Base-by-base conservation (phyloP, 257 asterid species). In the Nicotiana sylvestris region DNA sequence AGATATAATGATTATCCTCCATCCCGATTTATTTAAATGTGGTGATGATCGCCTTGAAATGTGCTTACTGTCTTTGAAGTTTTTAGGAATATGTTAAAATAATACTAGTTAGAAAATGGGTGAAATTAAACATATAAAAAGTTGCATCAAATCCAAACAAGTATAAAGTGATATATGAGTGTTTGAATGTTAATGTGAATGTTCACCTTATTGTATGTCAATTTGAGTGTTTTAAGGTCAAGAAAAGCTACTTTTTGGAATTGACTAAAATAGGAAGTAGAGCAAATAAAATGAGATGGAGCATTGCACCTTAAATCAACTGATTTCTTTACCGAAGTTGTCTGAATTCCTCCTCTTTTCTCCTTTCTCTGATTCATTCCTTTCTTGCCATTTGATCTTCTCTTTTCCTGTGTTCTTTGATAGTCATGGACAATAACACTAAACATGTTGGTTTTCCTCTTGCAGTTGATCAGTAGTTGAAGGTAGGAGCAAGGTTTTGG, bases 401-500 rank as follows among this genome's bases (percentile, higher is more conserved):
- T 13, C 13, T 74, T 13, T 13, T 49, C 35, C 74, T 33, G 2
- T 5, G 16, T 51, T 74, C 43, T 74, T 51, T 51, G 7, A 0
- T 15, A 49, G 39, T 27, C 46, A 27, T 27, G 62, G 62, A 74
- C 43, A 15, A 46, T 3, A 74, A 74, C 43, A 15, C 43, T 51
- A 27, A 49, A 27, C 80, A 76, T 13, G 15, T 49, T 33, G 21
- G 21, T 25, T 74, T 49, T 49, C 25, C 27, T 27, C 43, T 51
- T 49, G 64, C 64, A 76, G 80, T 37, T 25, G 43, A 25, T 49
- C 64, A 29, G 16, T 74, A 51, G 43, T 15, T 51, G 80, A 76
- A 25, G 43, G 29, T 51, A 27, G 29, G 80, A 76, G 64, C 80
- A 76, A 76, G 4, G 80, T 51, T 76, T 76, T 76, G 64, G 80